Base-by-base conservation (phyloP, 495 filamentous ascomycete genomes). In the Penicillium fimorum region DNA sequence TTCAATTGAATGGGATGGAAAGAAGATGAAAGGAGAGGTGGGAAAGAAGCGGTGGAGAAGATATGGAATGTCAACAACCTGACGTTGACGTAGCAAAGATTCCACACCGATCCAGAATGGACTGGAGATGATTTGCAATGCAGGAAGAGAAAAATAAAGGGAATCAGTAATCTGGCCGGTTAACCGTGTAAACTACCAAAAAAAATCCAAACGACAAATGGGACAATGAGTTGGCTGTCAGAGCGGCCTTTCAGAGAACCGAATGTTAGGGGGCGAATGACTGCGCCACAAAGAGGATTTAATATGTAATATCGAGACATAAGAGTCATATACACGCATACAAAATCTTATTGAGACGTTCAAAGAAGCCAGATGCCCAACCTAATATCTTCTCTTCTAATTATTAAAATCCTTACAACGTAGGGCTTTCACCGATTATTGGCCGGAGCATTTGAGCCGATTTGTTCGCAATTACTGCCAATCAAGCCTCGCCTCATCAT, bases 51-150 rank as follows among this genome's bases (percentile, higher is more conserved):
- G 56, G 56, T 58, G 56, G 56, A 49, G 42, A 12, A 3, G 25
- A 50, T 58, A 47, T 58, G 48, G 53, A 56, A 57, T 60, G 53
- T 47, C 53, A 60, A 46, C 35, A 30, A 38, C 30, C 15, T 60
- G 46, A 51, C 35, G 53, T 60, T 65, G 62, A 49, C 55, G 51
- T 47, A 47, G 58, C 56, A 53, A 46, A 52, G 43, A 58, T 61
- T 58, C 55, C 57, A 58, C 55, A 43, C 47, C 40, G 55, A 57
- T 67, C 62, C 56, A 65, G 64, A 67, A 65, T 45, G 62, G 43
- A 56, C 57, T 55, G 45, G 44, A 60, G 55, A 57, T 53, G 42
- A 54, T 56, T 44, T 50, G 13, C 42, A 55, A 49, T 49, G 24
- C 32, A 24, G 4, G 37, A 38, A 13, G 29, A 29, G n/a, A n/a